Base-by-base conservation (phyloP, 768 basidiomycete species). In the Mycena pura region DNA sequence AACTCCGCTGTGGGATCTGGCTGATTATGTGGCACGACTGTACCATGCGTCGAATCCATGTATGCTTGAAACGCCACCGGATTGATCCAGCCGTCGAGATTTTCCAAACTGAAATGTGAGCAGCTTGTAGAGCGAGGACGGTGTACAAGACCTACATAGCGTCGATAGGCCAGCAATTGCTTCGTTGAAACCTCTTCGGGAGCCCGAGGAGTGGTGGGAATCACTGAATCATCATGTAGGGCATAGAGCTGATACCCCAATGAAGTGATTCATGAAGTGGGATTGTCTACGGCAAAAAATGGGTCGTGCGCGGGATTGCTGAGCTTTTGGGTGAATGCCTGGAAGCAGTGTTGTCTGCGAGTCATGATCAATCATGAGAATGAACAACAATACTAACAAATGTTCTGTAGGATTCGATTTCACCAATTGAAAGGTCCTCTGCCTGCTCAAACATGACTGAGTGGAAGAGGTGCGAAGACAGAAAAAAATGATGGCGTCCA, bases 31-130 rank as follows among this genome's bases (percentile, higher is more conserved):
- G 24, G 14, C 0, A 14, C 22, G 5, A 19, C 9, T 1, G 40
- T 11, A 5, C 50, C 48, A 14, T 47, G 13, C 1, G 3, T 45
- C 32, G 6, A n/a, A 3, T 15, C 6, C 56, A 57, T 49, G 25
- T 43, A 60, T 2, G 40, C 44, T 13, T 38, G 9, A 28, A 60
- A 60, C 24, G 31, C 25, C 5, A 11, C 14, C 5, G 48, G 57
- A 22, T 22, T 22, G 25, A 60, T 47, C 49, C 51, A 54, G 5
- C 1, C 22, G 2, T 28, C 41, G 6, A n/a, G 5, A 41, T 45
- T 52, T 5, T 60, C 49, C 5, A 60, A 8, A 17, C 31, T 44
- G 41, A 60, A 60, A n/a, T 27, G 52, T 11, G 41, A 29, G 46
- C 24, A 7, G 3, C 19, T 32, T 9, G 25, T 27, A 6, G n/a